phyloP scores from a whole-genome alignment of 306 rosid species.

The Sicyos edulis region DNA sequence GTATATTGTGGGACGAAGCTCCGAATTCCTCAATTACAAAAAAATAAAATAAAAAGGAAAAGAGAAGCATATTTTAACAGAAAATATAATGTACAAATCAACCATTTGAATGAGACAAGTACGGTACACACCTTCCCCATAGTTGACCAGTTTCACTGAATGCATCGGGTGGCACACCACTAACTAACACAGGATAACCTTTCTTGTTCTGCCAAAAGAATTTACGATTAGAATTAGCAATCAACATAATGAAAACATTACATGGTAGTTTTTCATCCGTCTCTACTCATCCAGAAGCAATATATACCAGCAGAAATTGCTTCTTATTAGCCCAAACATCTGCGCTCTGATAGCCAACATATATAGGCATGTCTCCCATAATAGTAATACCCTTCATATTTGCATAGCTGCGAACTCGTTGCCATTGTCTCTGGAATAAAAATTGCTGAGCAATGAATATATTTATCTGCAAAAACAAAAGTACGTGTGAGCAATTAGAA shows the following conservation, averaged over 20 bases:
- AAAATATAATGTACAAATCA: conserved; percentile 2
- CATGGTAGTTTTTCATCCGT: conserved; percentile 22
- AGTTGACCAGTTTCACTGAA: conserved; percentile 97
- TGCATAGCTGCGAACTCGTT: conserved; percentile 68
- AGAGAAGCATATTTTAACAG: neutral
- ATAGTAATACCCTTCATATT: conserved; percentile 62
- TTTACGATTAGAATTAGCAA: conserved; percentile 14
- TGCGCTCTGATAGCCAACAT: conserved; percentile 97
- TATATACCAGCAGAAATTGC: conserved; percentile 70
- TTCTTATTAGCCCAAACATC: conserved; percentile 98
- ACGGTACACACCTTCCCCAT: conserved; percentile 68
- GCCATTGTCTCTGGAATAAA: conserved; percentile 97
- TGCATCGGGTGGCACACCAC: conserved; percentile 97
- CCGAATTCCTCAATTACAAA: too few relatives aligned
- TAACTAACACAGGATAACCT: conserved; percentile 80
- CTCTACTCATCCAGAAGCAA: conserved; percentile 19
- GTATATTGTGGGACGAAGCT: too few relatives aligned
- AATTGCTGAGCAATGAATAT: conserved; percentile 79
- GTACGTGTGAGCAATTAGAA: conserved; percentile 24
- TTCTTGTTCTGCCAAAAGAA: conserved; percentile 59
- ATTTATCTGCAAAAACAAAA: conserved; percentile 58
- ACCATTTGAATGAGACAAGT: neutral
- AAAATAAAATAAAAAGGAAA: too few relatives aligned
- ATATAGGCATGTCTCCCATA: conserved; percentile 99
- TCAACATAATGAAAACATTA: conserved; percentile 14